A percentile compares a stretch with the other conserved stretches of the same genome.
These are phyloP conservation scores for Cercospora brassicicola DNA, from an alignment of 2,329 filamentous ascomycete species.

Conservation along the genomic window DNA sequence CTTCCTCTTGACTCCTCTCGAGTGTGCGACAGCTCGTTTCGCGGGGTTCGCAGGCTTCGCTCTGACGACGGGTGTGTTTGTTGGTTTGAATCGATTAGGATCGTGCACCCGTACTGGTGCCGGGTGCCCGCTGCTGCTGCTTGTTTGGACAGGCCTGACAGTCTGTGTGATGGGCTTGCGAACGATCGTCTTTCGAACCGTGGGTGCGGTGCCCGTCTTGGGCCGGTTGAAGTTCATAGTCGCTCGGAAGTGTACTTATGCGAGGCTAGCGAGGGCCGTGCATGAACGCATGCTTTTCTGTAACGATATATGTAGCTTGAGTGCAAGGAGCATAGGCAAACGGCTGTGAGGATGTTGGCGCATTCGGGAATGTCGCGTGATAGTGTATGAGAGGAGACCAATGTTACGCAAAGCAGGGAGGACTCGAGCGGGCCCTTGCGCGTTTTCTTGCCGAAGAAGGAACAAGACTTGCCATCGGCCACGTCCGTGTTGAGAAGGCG, in stretches of 20 bases:
- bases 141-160: slow-evolving; percentile 17
- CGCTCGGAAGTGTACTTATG: slow-evolving; percentile 6
- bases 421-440: neutral
- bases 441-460: slow-evolving; percentile 1
- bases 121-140: slow-evolving; percentile 7
- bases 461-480: slow-evolving; percentile 1
- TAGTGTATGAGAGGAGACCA: neutral
- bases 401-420: slow-evolving; percentile 1
- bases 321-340: neutral
- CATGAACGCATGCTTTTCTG: slow-evolving; percentile 3
- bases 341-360: neutral
- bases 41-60: slow-evolving; percentile 25
- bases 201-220: slow-evolving; percentile 26
- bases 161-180: slow-evolving; percentile 27
- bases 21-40: slow-evolving; percentile 24
- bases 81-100: slow-evolving; percentile 33
- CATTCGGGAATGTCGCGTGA: slow-evolving; percentile 9
- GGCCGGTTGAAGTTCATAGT: slow-evolving; percentile 31
- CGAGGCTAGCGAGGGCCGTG: slow-evolving; percentile 20
- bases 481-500: slow-evolving; percentile 4
- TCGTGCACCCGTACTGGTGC: slow-evolving; percentile 22
- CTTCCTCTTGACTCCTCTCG: slow-evolving; percentile 40
- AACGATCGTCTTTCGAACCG: slow-evolving; percentile 32
- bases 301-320: neutral
- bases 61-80: slow-evolving; percentile 16